phyloP scores from a whole-genome alignment of 768 basidiomycete genomes.

The Russula olivacea region DNA sequence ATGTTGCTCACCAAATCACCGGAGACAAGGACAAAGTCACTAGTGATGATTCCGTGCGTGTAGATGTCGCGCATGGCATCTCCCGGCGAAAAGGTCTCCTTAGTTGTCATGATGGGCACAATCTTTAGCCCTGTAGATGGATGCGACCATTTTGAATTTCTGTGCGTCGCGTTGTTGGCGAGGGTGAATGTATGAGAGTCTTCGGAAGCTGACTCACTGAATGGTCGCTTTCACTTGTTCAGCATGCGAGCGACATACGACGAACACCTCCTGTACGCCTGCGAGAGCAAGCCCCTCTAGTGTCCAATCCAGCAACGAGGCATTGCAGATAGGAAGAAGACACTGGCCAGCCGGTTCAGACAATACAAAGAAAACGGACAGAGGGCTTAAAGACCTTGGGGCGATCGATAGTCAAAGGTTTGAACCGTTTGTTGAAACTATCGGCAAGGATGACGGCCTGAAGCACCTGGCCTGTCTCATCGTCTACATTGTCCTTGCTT shows the following conservation, averaged over 20 bases:
- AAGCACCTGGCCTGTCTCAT: conserved; percentile 76
- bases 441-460: conserved; percentile 96
- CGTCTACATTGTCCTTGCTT: conserved; percentile 30
- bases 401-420: conserved; percentile 80
- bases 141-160: conserved; percentile 81
- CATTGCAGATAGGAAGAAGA: conserved; percentile 90
- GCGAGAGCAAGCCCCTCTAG: conserved; percentile 92
- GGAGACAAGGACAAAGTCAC: conserved; percentile 86
- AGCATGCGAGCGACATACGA: conserved; percentile 88
- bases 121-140: conserved; percentile 76
- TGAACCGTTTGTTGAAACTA: conserved; percentile 90
- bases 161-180: conserved; percentile 30
- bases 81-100: conserved; percentile 81
- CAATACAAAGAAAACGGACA: conserved; percentile 15
- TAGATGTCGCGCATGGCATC: conserved; percentile 94
- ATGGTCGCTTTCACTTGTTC: conserved; percentile 81
- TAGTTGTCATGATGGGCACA: conserved; percentile 77
- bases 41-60: conserved; percentile 81
- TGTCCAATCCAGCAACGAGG: conserved; percentile 91
- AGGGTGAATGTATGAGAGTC: not conserved
- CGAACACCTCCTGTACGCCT: conserved; percentile 93
- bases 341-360: conserved; percentile 45
- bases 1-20: conserved; percentile 94
- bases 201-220: conserved; percentile 45
- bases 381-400: conserved; percentile 59